A percentile compares a stretch with the other conserved stretches of the same genome.
These are phyloP conservation scores for Periconia sp. DNA, from an alignment of 2,329 filamentous ascomycete species.

Conservation along the genomic window DNA sequence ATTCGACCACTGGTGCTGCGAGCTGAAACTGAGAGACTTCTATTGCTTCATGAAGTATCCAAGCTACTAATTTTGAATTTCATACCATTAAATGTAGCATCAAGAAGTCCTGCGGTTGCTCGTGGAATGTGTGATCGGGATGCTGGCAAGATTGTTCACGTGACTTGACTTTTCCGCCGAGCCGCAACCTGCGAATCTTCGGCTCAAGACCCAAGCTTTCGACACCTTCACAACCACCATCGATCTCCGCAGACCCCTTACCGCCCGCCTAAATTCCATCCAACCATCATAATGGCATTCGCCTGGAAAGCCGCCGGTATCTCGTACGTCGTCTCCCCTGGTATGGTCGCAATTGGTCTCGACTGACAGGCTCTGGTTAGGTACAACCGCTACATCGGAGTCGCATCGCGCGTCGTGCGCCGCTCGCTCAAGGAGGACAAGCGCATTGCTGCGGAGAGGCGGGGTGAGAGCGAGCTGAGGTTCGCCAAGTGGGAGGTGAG, in stretches of 20 bases:
- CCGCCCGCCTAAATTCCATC: slow-evolving; percentile 29
- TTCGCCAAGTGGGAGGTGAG: slow-evolving; percentile 97
- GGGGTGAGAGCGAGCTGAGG: slow-evolving; percentile 86
- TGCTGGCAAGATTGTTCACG: slow-evolving; percentile 17
- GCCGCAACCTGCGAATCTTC: slow-evolving; percentile 36
- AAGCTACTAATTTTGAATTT: too few relatives aligned
- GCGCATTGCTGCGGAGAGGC: slow-evolving; percentile 84
- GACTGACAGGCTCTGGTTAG: too few relatives aligned
- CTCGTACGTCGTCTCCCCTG: slow-evolving; percentile 71
- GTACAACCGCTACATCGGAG: slow-evolving; percentile 99
- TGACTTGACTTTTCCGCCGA: slow-evolving; percentile 31
- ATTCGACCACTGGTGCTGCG: too few relatives aligned
- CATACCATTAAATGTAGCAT: too few relatives aligned
- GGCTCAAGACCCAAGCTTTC: slow-evolving; percentile 29
- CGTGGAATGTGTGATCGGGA: neutral
- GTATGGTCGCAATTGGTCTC: too few relatives aligned
- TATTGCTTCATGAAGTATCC: too few relatives aligned
- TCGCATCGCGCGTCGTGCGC: slow-evolving; percentile 93
- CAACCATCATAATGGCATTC: slow-evolving; percentile 80
- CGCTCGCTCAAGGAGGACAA: slow-evolving; percentile 96
- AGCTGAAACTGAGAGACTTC: too few relatives aligned
- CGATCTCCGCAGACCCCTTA: slow-evolving; percentile 29
- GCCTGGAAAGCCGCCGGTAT: slow-evolving; percentile 98
- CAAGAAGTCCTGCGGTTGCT: too few relatives aligned
- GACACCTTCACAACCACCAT: slow-evolving; percentile 32